Evolutionary conservation across 371 early-diverging fungal genomes (phyloP), one percentile per base, ranked within the genome.

Genomic region (Circinella umbellata): DNA sequence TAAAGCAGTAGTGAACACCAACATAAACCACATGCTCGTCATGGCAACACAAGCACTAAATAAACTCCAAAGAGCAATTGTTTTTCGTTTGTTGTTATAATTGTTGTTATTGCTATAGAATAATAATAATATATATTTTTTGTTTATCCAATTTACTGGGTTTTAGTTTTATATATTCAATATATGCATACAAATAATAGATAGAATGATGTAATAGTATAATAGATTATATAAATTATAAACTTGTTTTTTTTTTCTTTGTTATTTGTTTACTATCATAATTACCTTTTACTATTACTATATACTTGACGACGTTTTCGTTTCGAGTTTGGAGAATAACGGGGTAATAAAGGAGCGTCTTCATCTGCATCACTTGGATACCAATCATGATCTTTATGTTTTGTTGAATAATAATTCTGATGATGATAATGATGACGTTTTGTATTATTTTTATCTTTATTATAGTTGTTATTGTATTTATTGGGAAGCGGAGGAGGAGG

Each of bases 291-390:
- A 34, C 14, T 34, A 3, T 34, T 57, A 34, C 57, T 34, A 18
- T 13, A 11, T 27, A 11, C 39, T 62, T 49, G 35, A n/a, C 42
- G 66, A 34, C 60, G 65, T 61, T 66, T 59, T 35, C 66, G 20
- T 49, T 66, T 61, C 3, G 46, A 3, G 39, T 49, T 39, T 42
- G 62, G 15, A 49, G 57, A 4, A 17, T 51, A 53, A 51, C 69
- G 69, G 38, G 68, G 68, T n/a, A 76, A 59, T 17, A 74, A 67
- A 36, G 71, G 34, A 37, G 73, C 71, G 15, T 74, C 67, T 47
- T 76, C 71, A 34, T 73, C 67, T 20, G 64, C 72, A 60, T 71
- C 67, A 53, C 68, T 72, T 17, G 64, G 68, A 61, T 72, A 72
- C 72, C 72, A 68, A 17, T 64, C 64, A 39, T 67, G 68, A 20